A percentile compares a stretch with the other conserved stretches of the same genome.
Evolutionary conservation across 345 rosid species (phyloP).

Genomic region (Populus tremula): DNA sequence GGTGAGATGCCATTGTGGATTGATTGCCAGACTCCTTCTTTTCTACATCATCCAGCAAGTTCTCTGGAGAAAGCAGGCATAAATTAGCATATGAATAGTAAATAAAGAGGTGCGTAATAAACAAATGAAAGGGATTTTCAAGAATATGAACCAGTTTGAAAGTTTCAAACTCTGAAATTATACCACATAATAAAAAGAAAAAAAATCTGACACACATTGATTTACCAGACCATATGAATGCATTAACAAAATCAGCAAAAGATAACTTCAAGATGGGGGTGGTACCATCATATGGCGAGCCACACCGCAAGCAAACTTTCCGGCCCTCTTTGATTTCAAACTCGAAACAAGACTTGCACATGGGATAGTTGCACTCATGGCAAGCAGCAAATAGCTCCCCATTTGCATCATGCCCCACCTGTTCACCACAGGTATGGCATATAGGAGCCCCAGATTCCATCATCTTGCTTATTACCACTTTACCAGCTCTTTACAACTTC

Average conservation of each 20-base stretch:
- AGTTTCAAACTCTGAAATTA: background rate
- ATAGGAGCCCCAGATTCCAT: slow-evolving; percentile 72
- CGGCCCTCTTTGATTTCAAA: slow-evolving; percentile 82
- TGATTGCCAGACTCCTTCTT: slow-evolving; percentile 37
- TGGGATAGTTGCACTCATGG: slow-evolving; percentile 80
- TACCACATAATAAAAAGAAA: background rate
- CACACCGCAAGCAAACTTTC: slow-evolving; percentile 76
- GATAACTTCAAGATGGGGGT: background rate
- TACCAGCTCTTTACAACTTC: background rate
- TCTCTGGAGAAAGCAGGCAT: slow-evolving; percentile 38
- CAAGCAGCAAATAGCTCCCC: slow-evolving; percentile 79
- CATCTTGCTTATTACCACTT: slow-evolving; percentile 36
- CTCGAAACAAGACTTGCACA: slow-evolving; percentile 84
- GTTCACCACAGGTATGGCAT: slow-evolving; percentile 86
- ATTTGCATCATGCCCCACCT: slow-evolving; percentile 54
- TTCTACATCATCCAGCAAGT: slow-evolving; percentile 52
- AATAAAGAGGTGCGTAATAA: background rate
- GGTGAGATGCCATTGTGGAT: slow-evolving; percentile 49
- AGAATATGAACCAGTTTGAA: background rate
- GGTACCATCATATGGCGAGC: slow-evolving; percentile 66
- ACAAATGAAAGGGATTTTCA: background rate
- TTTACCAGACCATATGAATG: background rate
- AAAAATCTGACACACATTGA: background rate
- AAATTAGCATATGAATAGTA: slow-evolving; percentile 1
- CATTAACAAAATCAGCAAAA: background rate